Evolutionary conservation across 2,329 filamentous ascomycete genomes (phyloP), one percentile per base, ranked within the genome.

Genomic region (Hirsutella rhossiliensis): DNA sequence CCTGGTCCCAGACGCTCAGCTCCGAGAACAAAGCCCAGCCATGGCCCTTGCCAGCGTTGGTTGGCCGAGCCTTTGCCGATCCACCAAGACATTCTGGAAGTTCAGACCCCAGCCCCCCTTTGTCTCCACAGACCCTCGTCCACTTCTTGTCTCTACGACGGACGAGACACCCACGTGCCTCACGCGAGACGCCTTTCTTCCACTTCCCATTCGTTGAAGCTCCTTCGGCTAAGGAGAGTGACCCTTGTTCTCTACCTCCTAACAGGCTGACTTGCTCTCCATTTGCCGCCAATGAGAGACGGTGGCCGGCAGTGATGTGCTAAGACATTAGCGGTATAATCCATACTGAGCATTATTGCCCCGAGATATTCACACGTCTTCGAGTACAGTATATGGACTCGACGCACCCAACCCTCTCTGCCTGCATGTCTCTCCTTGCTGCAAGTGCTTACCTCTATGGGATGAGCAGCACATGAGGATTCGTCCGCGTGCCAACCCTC

Each of bases 51-150:
- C 18, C 19, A 12, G 12, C 13, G 12, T 40, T 34, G 13, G 40
- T 42, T 42, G 30, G 30, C 31, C 17, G 15, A 15, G 13, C 27
- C 38, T 23, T 11, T 30, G 38, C 38, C n/a, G 28, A 30, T 40
- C 28, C n/a, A 31, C 34, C 34, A 17, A 48, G 45, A 48, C 46
- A 46, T 50, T 50, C 49, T 50, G 44, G 49, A 50, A 51, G 45
- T 44, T 43, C 30, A 15, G 11, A 27, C 34, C 20, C 42, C 42
- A 44, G 23, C 23, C 23, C 23, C n/a, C 23, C 23, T 27, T 7
- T 48, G 34, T 38, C 45, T 40, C 40, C 30, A 32, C 43, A 31
- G 40, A 23, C 36, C 41, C 41, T 42, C 27, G 13, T 23, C 17
- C 19, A n/a, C 23, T 20, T 7, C 32, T 11, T 20, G 41, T 28